phyloP scores from a whole-genome alignment of 2,329 filamentous ascomycete genomes.

The Reticulascus tulasneorum region DNA sequence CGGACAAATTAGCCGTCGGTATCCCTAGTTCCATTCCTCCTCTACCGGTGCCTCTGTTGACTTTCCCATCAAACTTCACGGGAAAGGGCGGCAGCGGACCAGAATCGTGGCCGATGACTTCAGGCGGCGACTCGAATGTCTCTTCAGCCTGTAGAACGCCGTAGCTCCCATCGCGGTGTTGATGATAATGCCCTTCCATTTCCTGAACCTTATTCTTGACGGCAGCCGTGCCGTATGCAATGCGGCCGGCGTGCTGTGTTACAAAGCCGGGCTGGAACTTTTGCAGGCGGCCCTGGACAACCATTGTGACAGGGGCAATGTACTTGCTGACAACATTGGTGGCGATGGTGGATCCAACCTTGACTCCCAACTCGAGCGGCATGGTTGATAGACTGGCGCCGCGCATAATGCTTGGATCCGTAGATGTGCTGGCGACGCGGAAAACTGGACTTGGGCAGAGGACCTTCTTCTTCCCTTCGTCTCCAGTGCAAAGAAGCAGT shows the following conservation, averaged over 20 bases:
- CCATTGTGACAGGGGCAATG: constrained; percentile 24
- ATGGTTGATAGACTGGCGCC: constrained; percentile 62
- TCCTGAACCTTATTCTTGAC: constrained; percentile 24
- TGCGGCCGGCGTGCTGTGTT: constrained; percentile 1
- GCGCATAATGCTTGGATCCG: constrained; percentile 55
- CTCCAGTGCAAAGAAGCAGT: constrained; percentile 56
- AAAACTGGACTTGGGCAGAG: constrained; percentile 66
- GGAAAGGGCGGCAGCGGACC: constrained; percentile 54
- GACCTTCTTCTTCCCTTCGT: constrained; percentile 44
- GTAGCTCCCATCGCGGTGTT: constrained; percentile 28
- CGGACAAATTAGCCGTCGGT: constrained; percentile 51
- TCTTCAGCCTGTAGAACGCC: constrained; percentile 27
- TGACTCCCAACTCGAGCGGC: constrained; percentile 62
- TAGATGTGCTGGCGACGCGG: constrained; percentile 62
- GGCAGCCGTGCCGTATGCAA: neutral
- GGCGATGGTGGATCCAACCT: constrained; percentile 49
- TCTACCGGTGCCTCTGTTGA: constrained; percentile 39
- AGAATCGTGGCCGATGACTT: constrained; percentile 41
- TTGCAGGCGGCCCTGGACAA: constrained; percentile 37
- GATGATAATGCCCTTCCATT: constrained; percentile 32
- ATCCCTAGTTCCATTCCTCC: constrained; percentile 37
- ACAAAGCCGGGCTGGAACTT: constrained; percentile 19
- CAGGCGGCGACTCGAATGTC: constrained; percentile 25
- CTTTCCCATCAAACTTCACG: constrained; percentile 44
- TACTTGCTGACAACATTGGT: constrained; percentile 40